Base-by-base conservation (phyloP, 306 rosid genomes). In the Spatholobus suberectus region DNA sequence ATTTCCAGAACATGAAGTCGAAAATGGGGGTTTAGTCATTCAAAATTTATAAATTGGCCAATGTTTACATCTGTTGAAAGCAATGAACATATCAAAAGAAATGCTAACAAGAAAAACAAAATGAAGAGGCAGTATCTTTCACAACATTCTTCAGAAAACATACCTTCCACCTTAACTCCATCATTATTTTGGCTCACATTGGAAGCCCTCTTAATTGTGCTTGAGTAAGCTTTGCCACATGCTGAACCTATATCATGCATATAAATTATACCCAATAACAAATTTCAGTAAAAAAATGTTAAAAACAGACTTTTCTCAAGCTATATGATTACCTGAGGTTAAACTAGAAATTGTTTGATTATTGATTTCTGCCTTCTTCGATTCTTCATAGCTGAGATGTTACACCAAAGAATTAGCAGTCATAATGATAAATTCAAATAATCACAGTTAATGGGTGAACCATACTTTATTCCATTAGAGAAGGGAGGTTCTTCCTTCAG, bases 111-210 rank as follows among this genome's bases (percentile, higher is more conserved):
- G 9, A 27, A 29, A 27, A 57, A 65, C 63, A 74, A 69, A 82
- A 79, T 41, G 13, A 49, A 43, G 58, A 27, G 34, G 41, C 17
- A 15, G 62, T 34, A 69, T 68, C 65, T 74, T 73, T 68, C 27
- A 75, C 24, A 74, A 27, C 43, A 78, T 70, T 46, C 69, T 21
- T 63, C 49, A 79, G 71, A 78, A 87, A 73, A 69, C 88, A 86
- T 72, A 90, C 98, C 98, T 88, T 89, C 95, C 54, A 84, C 75
- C 85, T 89, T 91, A 75, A 73, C 77, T 71, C 83, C 90, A 71
- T 84, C 88, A 71, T 79, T 86, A 58, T 83, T 86, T 81, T 82
- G 92, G 62, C 77, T 65, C 55, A 78, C 65, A 34, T 78, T 79
- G 74, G 92, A 87, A 69, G 89, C 81, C 86, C 85, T 94, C 84